Evolutionary conservation across 345 rosid genomes (phyloP).

Genomic region (Leavenworthia alabamica): DNA sequence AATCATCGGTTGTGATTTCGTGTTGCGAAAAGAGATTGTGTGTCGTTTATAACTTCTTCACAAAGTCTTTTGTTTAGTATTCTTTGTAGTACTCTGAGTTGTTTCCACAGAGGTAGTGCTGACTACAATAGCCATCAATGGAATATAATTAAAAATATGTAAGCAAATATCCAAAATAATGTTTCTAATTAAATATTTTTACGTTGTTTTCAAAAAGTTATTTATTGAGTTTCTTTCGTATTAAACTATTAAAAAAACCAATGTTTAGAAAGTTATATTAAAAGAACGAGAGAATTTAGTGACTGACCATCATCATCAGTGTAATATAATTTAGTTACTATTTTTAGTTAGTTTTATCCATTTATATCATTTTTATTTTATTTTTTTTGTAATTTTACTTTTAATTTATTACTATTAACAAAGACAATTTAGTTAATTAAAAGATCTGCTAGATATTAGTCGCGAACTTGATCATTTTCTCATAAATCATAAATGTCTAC

Average conservation of each 20-base stretch:
- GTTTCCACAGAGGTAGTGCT: constrained; percentile 54
- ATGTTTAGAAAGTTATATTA: too few species aligned
- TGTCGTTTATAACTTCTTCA: too few species aligned
- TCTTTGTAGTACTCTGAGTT: constrained; percentile 48
- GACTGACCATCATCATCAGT: too few species aligned
- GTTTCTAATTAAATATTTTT: not conserved
- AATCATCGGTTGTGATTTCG: too few species aligned
- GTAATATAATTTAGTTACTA: too few species aligned
- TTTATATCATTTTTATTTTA: too few species aligned
- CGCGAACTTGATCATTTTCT: not conserved
- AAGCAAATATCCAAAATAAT: not conserved
- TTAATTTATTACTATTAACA: not conserved
- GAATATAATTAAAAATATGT: not conserved
- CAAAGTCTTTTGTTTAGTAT: constrained; percentile 40
- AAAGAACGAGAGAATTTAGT: too few species aligned
- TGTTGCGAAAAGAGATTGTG: too few species aligned
- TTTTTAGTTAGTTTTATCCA: too few species aligned
- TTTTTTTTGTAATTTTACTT: not conserved
- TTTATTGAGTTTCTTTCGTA: not conserved
- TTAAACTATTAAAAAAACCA: too few species aligned
- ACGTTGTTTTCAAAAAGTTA: too few species aligned
- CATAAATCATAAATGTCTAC: constrained; percentile 1
- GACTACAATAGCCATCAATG: constrained; percentile 27
- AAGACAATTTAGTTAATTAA: not conserved
- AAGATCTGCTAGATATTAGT: not conserved